These are phyloP conservation scores for Blastocystis sp. DNA, from an alignment of 352 stramenopile genomes.

Conservation along the genomic window DNA sequence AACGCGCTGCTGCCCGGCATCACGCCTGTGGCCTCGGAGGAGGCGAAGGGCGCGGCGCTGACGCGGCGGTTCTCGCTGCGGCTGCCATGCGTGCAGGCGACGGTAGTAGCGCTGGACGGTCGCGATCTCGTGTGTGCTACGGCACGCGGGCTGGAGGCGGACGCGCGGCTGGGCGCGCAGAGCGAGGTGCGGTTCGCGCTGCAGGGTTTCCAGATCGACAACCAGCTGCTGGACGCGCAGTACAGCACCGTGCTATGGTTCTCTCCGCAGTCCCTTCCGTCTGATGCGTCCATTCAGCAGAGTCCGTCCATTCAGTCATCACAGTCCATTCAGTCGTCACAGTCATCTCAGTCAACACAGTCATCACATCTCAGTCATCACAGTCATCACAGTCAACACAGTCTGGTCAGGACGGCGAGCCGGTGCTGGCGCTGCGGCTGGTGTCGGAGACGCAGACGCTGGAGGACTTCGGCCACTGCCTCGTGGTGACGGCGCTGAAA, in stretches of 20 bases:
- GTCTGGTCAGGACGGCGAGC: neutral
- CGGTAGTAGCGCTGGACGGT: neutral
- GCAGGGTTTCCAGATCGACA: neutral
- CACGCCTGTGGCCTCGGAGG: neutral
- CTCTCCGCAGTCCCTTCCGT: too few species aligned
- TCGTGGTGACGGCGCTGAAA: neutral
- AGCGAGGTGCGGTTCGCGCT: neutral
- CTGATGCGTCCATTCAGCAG: too few species aligned
- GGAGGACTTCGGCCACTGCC: neutral
- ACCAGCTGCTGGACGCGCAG: constrained; percentile 43
- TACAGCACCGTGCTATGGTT: neutral
- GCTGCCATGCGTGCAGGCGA: constrained; percentile 11
- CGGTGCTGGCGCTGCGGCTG: neutral
- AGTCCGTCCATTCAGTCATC: too few species aligned
- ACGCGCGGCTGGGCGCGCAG: neutral
- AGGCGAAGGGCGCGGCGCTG: too few species aligned
- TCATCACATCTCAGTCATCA: too few species aligned
- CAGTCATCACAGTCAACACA: too few species aligned
- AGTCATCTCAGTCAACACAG: too few species aligned
- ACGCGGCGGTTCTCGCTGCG: neutral
- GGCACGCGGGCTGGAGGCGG: neutral
- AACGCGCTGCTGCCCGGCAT: neutral
- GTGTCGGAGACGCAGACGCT: neutral
- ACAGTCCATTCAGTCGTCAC: too few species aligned
- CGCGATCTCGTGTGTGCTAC: constrained; percentile 18